Evolutionary conservation across 768 basidiomycete species (phyloP).

Genomic region (Harrya chromipes): DNA sequence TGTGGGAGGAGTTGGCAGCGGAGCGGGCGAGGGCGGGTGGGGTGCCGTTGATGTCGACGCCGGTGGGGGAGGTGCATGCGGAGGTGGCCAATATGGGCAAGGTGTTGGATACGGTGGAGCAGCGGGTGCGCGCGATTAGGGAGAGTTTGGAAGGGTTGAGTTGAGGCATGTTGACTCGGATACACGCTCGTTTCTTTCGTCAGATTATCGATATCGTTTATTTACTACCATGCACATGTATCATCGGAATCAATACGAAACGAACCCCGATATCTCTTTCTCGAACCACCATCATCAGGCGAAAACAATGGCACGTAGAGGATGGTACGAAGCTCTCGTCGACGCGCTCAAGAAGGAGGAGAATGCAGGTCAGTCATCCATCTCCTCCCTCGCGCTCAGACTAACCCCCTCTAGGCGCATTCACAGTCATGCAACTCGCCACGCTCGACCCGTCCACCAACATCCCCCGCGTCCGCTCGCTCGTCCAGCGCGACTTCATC

Average conservation of each 20-base stretch:
- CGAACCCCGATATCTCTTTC: too few species aligned
- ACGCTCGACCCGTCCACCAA: slow-evolving; percentile 20
- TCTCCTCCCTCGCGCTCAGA: too few species aligned
- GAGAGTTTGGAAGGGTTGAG: slow-evolving; percentile 38
- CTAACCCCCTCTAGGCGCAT: too few species aligned
- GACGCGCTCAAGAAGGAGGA: slow-evolving; percentile 39
- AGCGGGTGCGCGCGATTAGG: slow-evolving; percentile 48
- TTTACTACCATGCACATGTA: too few species aligned
- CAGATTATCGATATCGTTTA: too few species aligned
- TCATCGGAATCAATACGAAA: too few species aligned
- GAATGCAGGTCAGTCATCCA: slow-evolving; percentile 31
- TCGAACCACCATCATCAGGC: too few species aligned
- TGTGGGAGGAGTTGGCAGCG: slow-evolving; percentile 66
- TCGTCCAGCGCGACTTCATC: slow-evolving; percentile 60
- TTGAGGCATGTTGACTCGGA: slow-evolving; percentile 4
- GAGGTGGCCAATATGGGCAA: slow-evolving; percentile 48
- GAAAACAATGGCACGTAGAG: slow-evolving; percentile 19
- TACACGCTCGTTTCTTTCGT: too few species aligned
- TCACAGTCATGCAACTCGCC: slow-evolving; percentile 54
- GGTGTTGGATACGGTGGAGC: slow-evolving; percentile 57
- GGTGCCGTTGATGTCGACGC: slow-evolving; percentile 17
- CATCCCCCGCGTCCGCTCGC: slow-evolving; percentile 62
- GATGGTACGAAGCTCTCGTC: slow-evolving; percentile 47
- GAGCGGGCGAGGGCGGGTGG: slow-evolving; percentile 34
- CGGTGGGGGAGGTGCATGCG: slow-evolving; percentile 36